A percentile compares a stretch with the other conserved stretches of the same genome.
phyloP scores from a whole-genome alignment of 352 stramenopile species.

The Phytophthora podocarpi region DNA sequence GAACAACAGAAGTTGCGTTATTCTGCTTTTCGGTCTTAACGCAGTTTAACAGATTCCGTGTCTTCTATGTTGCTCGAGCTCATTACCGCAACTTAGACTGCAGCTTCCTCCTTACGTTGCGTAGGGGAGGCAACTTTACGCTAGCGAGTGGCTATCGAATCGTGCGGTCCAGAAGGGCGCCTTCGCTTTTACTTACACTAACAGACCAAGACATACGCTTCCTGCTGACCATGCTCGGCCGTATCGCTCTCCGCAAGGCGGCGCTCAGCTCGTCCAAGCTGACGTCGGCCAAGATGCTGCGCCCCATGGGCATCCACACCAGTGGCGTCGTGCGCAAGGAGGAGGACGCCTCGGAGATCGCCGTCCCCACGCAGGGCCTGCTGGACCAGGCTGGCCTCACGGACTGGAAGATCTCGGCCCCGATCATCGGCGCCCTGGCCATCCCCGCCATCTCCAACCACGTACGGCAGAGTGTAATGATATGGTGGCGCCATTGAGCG shows the following conservation, averaged over 20 bases:
- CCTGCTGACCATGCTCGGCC: slow-evolving; percentile 67
- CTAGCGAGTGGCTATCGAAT: slow-evolving; percentile 20
- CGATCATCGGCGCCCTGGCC: slow-evolving; percentile 69
- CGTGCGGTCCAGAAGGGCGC: background rate
- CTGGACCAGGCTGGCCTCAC: slow-evolving; percentile 72
- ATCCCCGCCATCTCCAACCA: slow-evolving; percentile 84
- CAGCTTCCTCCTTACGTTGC: slow-evolving; percentile 5
- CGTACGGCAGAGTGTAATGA: slow-evolving; percentile 48
- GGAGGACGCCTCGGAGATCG: slow-evolving; percentile 49
- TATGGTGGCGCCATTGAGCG: background rate
- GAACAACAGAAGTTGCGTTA: no score
- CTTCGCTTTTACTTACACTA: background rate
- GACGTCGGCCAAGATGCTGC: slow-evolving; percentile 43
- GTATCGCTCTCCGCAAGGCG: slow-evolving; percentile 72
- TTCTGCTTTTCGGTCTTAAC: no score
- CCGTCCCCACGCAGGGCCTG: slow-evolving; percentile 54
- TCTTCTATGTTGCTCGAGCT: no score
- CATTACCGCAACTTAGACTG: no score
- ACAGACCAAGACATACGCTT: slow-evolving; percentile 4
- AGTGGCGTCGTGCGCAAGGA: slow-evolving; percentile 59
- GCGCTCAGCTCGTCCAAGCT: slow-evolving; percentile 58
- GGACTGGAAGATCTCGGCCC: slow-evolving; percentile 86
- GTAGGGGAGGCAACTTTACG: background rate
- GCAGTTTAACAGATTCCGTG: no score
- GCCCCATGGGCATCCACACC: slow-evolving; percentile 61